Base-by-base conservation (phyloP, 2,329 filamentous ascomycete genomes). In the Endocalyx cinctus region DNA sequence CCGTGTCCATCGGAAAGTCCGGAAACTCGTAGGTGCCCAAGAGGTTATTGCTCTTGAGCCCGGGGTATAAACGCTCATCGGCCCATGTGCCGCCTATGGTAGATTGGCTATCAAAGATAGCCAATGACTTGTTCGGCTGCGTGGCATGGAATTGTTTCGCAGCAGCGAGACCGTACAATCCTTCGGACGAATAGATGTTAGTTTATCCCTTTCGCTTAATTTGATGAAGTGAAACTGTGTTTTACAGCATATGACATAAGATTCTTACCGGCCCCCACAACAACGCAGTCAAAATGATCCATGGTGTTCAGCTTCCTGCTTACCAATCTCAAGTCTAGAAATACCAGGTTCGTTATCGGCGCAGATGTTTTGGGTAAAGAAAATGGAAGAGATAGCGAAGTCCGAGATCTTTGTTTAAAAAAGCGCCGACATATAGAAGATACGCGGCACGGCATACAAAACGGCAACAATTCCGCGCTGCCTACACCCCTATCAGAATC, bases 21-120 rank as follows among this genome's bases (percentile, higher is more conserved):
- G 77, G 76, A 48, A 75, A 87, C 54, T 89, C 82, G 45, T 81
- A 86, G 0, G 77, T 82, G 3, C 84, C 83, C 10, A 81, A 55
- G 53, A 86, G 71, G 49, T 88, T 88, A 58, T 90, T 89, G 33
- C 75, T 79, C 48, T 79, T 83, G 30, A 90, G 67, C 2, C 76
- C 78, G 0, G 78, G 74, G 52, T 88, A 83, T 1, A 87, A 59
- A 2, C 82, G 71, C 23, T 82, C 64, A 35, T 75, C 65, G 7
- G 78, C 73, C 84, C 84, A 89, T 12, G 79, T 77, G 4, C 85
- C 84, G 1, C 84, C 85, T 5, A 80, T 48, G 0, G 73, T 72
- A 11, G 64, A 54, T 10, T 68, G 66, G 5, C 66, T 59, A 29
- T 87, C 82, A 18, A 84, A 59, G 8, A 86, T 51, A 1, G 69